Evolutionary conservation across 176 grass and related monocot species (phyloP).

Genomic region (Oryza meyeriana): DNA sequence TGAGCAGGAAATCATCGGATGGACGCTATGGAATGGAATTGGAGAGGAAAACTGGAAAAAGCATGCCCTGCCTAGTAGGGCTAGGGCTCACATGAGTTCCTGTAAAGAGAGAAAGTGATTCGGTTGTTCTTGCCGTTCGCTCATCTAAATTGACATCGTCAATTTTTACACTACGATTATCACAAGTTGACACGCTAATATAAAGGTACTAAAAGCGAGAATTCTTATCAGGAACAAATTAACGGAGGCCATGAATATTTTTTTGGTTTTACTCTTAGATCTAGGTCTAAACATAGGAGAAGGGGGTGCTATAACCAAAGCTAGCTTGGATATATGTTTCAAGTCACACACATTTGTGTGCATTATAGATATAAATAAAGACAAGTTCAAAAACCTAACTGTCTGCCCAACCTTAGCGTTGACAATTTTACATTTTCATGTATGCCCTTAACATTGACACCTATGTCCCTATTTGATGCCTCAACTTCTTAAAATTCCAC

Average conservation of each 20-base stretch:
- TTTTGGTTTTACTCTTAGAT: not conserved
- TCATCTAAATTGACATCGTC: slow-evolving; percentile 18
- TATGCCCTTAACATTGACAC: not conserved
- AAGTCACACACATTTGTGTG: not conserved
- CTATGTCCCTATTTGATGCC: not conserved
- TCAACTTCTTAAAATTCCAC: not conserved
- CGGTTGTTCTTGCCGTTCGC: not conserved
- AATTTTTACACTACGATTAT: not conserved
- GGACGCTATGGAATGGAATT: slow-evolving; percentile 23
- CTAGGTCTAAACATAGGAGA: not conserved
- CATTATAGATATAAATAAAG: not conserved
- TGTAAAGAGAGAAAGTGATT: slow-evolving; percentile 12
- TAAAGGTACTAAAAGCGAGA: not conserved
- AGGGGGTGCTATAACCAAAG: no score
- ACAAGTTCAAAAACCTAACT: not conserved
- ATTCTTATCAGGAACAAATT: no score
- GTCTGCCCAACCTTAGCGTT: not conserved
- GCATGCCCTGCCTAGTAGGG: slow-evolving; percentile 33
- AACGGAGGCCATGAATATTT: not conserved
- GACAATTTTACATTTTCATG: not conserved
- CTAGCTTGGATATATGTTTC: not conserved
- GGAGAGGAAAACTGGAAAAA: slow-evolving; percentile 20
- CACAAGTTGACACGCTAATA: not conserved
- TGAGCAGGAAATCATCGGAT: not conserved
- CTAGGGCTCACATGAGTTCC: slow-evolving; percentile 35